phyloP scores from a whole-genome alignment of 345 rosid genomes.

The Populus alba region DNA sequence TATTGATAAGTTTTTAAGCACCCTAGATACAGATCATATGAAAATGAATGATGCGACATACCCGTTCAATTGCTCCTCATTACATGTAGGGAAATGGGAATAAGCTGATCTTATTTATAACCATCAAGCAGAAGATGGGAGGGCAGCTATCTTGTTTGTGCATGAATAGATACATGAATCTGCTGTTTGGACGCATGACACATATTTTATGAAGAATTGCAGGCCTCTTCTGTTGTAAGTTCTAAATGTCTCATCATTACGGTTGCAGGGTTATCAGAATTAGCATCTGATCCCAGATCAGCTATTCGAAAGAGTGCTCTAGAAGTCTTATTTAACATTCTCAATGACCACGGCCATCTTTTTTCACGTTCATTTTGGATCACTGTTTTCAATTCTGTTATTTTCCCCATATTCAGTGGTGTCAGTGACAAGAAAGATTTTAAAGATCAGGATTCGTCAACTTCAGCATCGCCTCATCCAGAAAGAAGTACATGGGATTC shows the following conservation, averaged over 20 bases:
- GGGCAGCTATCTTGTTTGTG: neutral
- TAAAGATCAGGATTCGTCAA: slow-evolving; percentile 42
- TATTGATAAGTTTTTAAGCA: neutral
- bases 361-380: slow-evolving; percentile 76
- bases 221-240: neutral
- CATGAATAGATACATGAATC: neutral
- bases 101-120: neutral
- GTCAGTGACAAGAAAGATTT: slow-evolving; percentile 42
- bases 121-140: neutral
- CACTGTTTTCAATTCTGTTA: slow-evolving; percentile 52
- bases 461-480: slow-evolving; percentile 37
- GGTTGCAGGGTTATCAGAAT: slow-evolving; percentile 77
- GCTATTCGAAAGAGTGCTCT: slow-evolving; percentile 81
- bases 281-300: slow-evolving; percentile 79
- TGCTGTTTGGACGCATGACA: neutral
- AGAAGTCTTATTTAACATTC: slow-evolving; percentile 89
- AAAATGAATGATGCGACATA: neutral
- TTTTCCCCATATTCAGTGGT: slow-evolving; percentile 63
- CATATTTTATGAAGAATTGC: neutral
- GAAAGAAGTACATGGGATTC: slow-evolving; percentile 69
- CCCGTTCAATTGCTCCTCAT: neutral
- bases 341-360: slow-evolving; percentile 94
- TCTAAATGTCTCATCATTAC: neutral
- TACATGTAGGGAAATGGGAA: neutral
- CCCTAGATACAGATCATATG: neutral